Conservation (phyloP, 2,329 filamentous ascomycete species). For the Fusarium clavum region DNA sequence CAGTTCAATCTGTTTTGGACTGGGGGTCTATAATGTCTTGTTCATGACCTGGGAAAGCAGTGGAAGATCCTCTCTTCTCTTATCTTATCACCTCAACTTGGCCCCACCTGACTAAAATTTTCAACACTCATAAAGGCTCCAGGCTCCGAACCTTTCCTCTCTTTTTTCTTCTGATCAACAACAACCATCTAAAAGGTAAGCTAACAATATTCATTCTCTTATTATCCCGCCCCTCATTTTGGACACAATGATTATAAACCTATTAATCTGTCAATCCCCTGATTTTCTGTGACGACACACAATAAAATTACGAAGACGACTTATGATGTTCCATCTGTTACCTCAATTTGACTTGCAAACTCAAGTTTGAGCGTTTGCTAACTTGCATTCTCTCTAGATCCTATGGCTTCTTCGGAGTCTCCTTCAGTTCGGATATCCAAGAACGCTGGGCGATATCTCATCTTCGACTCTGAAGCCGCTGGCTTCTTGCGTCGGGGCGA, state of each 20-base stretch:
- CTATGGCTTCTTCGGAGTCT: slow-evolving; percentile 37
- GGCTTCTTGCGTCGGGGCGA: slow-evolving; percentile 81
- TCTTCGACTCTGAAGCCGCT: slow-evolving; percentile 88
- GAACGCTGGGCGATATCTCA: slow-evolving; percentile 83
- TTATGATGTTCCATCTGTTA: slow-evolving; percentile 50
- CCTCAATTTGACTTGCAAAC: slow-evolving; percentile 14
- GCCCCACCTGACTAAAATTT: slow-evolving; percentile 42
- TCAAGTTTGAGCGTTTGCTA: slow-evolving; percentile 32
- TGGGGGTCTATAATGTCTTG: neutral
- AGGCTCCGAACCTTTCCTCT: slow-evolving; percentile 26
- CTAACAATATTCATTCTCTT: slow-evolving; percentile 10
- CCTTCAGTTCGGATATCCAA: slow-evolving; percentile 80
- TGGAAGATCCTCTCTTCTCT: slow-evolving; percentile 5
- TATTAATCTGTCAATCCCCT: slow-evolving; percentile 72
- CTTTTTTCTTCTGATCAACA: slow-evolving; percentile 38
- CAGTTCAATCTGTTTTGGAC: neutral
- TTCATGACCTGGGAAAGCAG: neutral
- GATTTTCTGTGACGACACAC: slow-evolving; percentile 60
- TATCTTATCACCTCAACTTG: slow-evolving; percentile 24
- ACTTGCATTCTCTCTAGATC: slow-evolving; percentile 31
- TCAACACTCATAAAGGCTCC: slow-evolving; percentile 37
- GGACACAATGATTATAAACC: slow-evolving; percentile 61
- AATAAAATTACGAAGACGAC: slow-evolving; percentile 59
- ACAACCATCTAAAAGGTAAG: slow-evolving; percentile 38
- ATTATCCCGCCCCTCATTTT: slow-evolving; percentile 6